Conservation (phyloP, 169 alveolate species). For the Plasmodium malariae region DNA sequence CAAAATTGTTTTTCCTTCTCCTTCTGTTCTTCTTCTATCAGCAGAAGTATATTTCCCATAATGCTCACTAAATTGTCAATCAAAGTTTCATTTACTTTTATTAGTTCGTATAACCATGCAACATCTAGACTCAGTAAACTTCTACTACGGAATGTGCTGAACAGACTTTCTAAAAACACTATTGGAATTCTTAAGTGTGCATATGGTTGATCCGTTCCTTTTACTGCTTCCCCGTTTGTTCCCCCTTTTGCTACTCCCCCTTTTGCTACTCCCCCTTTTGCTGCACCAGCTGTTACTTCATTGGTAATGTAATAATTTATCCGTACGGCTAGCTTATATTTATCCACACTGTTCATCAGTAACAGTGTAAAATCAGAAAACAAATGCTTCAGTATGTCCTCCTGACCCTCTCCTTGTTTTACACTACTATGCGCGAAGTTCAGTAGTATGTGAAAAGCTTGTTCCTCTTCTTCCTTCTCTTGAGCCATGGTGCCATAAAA, state of each 20-base stretch:
- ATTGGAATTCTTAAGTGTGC: constrained; percentile 6
- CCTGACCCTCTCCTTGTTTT: constrained; percentile 7
- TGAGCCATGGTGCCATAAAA: too few relatives aligned
- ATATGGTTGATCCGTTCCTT: not conserved
- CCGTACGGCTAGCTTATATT: not conserved
- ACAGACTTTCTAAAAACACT: constrained; percentile 35
- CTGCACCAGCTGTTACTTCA: not conserved
- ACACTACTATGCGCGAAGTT: not conserved
- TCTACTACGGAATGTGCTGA: not conserved
- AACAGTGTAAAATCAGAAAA: constrained; percentile 3
- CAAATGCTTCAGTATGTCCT: constrained; percentile 6
- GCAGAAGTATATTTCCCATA: not conserved
- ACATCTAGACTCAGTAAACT: not conserved
- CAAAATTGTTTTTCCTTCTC: too few relatives aligned
- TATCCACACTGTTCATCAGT: constrained; percentile 8
- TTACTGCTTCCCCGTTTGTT: not conserved
- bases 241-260: not conserved
- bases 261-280: not conserved
- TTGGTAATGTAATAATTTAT: constrained; percentile 11
- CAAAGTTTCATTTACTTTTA: not conserved
- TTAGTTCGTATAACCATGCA: constrained; percentile 24
- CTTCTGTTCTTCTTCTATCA: not conserved
- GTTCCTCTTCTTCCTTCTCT: too few relatives aligned
- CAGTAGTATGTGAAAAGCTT: too few relatives aligned
- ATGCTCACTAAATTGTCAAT: not conserved